Percentiles rank a stretch among this genome's conserved stretches.
These are phyloP conservation scores for Eucalyptus pauciflora DNA, from an alignment of 345 rosid genomes.

Conservation along the genomic window DNA sequence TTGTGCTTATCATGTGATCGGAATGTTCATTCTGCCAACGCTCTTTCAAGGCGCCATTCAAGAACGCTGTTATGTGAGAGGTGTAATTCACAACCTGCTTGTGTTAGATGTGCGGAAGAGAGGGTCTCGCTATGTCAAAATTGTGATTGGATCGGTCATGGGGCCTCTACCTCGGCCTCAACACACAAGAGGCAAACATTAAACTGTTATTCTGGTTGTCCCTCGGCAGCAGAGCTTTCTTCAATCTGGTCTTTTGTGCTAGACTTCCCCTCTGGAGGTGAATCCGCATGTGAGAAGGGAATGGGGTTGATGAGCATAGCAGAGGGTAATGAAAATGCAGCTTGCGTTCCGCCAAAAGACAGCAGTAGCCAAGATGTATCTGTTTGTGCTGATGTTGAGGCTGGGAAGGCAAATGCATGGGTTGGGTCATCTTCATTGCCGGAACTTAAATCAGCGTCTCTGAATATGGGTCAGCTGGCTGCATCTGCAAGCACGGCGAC, in stretches of 20 bases:
- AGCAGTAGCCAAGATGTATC: neutral
- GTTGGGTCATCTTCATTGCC: constrained; percentile 29
- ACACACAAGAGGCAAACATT: constrained; percentile 70
- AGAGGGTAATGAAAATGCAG: constrained; percentile 15
- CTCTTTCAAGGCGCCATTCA: constrained; percentile 84
- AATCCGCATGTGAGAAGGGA: constrained; percentile 64
- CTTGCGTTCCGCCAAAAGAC: constrained; percentile 19
- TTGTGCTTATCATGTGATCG: constrained; percentile 93
- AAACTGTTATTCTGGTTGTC: constrained; percentile 84
- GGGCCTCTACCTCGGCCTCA: constrained; percentile 32
- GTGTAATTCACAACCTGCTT: constrained; percentile 80
- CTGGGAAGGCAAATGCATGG: constrained; percentile 20
- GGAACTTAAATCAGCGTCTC: constrained; percentile 20
- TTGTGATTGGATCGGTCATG: constrained; percentile 87
- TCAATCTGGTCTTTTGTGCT: constrained; percentile 78
- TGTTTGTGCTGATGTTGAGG: constrained; percentile 11
- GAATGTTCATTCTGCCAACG: constrained; percentile 90
- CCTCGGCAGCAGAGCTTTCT: constrained; percentile 80
- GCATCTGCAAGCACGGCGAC: constrained; percentile 25
- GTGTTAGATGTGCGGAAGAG: constrained; percentile 72
- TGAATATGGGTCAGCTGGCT: constrained; percentile 18
- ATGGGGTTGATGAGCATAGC: constrained; percentile 82
- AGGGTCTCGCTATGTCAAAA: constrained; percentile 87
- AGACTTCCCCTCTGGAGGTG: constrained; percentile 34
- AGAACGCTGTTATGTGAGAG: constrained; percentile 82